Evolutionary conservation across 2,329 filamentous ascomycete genomes (phyloP), one percentile per base, ranked within the genome.

Genomic region (Dryadomyces quercus-mongolicae): DNA sequence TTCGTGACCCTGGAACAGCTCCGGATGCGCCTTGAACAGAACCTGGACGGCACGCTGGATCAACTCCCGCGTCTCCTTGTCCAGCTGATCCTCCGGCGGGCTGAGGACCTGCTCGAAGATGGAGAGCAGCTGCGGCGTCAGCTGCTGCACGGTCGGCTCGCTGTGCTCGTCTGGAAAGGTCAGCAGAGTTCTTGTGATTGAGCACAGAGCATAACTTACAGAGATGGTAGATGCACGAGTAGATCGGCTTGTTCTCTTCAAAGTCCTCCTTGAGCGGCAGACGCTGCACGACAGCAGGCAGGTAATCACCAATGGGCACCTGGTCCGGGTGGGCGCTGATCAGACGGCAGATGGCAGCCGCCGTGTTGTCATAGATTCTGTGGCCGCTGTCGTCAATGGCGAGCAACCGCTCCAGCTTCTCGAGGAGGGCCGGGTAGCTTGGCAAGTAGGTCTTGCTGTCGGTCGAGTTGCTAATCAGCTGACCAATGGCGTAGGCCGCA

Each of bases 171-270:
- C 78, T 82, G 58, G 31, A 12, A 12, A 4, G 8, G 15, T 13
- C 18, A 51, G 25, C 16, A 21, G n/a, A n/a, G n/a, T n/a, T n/a
- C n/a, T n/a, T n/a, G n/a, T n/a, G n/a, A n/a, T n/a, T n/a, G n/a
- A 36, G 15, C 15, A 43, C 34, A 34, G 13, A 20, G 42, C 78
- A 51, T 45, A 38, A 79, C 82, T 74, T 75, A 86, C 82, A 96
- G 60, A 97, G 79, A 69, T 86, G 84, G 69, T 88, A 85, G 64
- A 98, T 85, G 81, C 91, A 94, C 68, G 86, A 80, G 72, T 86
- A 98, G 57, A 97, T 84, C 9, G 93, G 90, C 63, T 88, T 88
- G 71, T 98, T 97, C 80, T 97, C 93, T 70, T 96, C 90, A 63
- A 81, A 97, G 68, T 97, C 93, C 66, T 95, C 91, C 69, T 87